These are phyloP conservation scores for Agapanthus africanus DNA, from an alignment of 106 monocot species.

Conservation along the genomic window DNA sequence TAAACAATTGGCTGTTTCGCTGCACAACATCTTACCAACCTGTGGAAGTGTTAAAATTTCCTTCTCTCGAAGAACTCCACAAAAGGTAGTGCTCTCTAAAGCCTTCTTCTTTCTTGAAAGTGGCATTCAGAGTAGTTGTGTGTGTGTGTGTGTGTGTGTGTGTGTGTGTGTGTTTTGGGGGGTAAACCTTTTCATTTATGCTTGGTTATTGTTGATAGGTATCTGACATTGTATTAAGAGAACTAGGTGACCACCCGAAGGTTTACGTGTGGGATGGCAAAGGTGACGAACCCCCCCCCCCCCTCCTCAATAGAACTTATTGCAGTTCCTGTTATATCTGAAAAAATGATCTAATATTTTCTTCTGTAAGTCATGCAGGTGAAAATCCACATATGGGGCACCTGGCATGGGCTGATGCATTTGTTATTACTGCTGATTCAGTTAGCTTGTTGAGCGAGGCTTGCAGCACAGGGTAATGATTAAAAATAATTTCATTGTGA, in stretches of 20 bases:
- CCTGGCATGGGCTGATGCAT: slow-evolving; percentile 99
- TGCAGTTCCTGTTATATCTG: slow-evolving; percentile 1
- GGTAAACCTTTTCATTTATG: not conserved
- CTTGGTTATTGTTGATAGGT: slow-evolving; percentile 32
- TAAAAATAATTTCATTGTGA: not conserved
- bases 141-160: not conserved
- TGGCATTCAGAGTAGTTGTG: not conserved
- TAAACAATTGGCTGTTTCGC: slow-evolving; percentile 46
- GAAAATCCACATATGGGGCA: slow-evolving; percentile 97
- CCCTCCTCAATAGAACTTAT: not conserved
- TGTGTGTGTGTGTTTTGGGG: not conserved
- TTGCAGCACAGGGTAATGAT: slow-evolving; percentile 88
- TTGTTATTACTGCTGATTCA: slow-evolving; percentile 92
- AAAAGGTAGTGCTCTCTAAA: slow-evolving; percentile 37
- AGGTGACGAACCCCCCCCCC: slow-evolving; percentile 52
- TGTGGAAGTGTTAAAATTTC: slow-evolving; percentile 98
- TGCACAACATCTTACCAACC: slow-evolving; percentile 59
- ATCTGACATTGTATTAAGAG: slow-evolving; percentile 51
- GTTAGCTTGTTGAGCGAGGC: slow-evolving; percentile 96
- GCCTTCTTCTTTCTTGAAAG: not conserved
- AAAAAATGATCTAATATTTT: not conserved
- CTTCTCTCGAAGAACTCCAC: slow-evolving; percentile 88
- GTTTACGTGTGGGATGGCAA: slow-evolving; percentile 89
- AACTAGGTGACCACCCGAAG: slow-evolving; percentile 64
- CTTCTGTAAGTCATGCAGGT: slow-evolving; percentile 28